These are phyloP conservation scores for Acmispon strigosus DNA, from an alignment of 306 rosid genomes.

Conservation along the genomic window DNA sequence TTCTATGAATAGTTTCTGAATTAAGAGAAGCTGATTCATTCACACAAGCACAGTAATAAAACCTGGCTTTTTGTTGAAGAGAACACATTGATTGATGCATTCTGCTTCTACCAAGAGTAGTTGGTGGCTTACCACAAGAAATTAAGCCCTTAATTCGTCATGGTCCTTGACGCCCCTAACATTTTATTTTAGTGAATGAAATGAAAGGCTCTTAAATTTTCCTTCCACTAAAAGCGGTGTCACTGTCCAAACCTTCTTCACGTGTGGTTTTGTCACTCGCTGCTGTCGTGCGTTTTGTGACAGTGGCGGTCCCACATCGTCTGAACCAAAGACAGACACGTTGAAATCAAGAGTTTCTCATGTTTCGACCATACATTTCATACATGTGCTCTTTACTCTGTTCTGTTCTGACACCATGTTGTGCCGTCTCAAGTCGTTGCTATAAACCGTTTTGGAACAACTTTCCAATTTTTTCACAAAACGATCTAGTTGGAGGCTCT, in stretches of 20 bases:
- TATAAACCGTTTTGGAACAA: background rate
- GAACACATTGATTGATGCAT: no score
- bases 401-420: background rate
- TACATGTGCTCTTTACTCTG: background rate
- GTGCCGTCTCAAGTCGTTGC: background rate
- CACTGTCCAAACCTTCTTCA: background rate
- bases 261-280: background rate
- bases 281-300: background rate
- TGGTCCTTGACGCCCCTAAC: background rate
- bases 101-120: no score
- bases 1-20: no score
- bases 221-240: background rate
- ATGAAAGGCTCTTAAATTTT: no score
- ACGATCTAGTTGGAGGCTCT: background rate
- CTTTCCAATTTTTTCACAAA: background rate
- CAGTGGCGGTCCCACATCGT: background rate
- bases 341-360: background rate
- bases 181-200: no score
- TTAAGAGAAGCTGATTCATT: no score
- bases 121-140: no score
- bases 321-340: background rate
- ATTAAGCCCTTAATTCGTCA: no score
- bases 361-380: background rate
- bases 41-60: no score
- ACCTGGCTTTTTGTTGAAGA: no score